Evolutionary conservation across 2,329 filamentous ascomycete genomes (phyloP).

Genomic region (Ophiostoma australiae): DNA sequence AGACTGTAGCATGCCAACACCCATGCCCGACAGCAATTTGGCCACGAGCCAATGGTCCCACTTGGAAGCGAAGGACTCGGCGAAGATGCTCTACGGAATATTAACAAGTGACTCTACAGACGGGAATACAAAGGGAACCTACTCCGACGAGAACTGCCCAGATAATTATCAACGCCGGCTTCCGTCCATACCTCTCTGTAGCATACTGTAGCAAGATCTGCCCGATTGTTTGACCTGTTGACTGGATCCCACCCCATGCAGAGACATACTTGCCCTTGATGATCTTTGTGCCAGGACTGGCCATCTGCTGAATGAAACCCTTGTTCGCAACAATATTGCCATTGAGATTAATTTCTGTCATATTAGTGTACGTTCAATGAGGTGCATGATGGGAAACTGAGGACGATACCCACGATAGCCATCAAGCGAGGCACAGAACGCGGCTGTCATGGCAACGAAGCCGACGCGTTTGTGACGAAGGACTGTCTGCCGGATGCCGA

Average conservation of each 20-base stretch:
- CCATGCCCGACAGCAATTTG: conserved; percentile 34
- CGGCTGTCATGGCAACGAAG: conserved; percentile 38
- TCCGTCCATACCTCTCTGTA: conserved; percentile 37
- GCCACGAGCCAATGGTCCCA: conserved; percentile 40
- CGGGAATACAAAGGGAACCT: background rate
- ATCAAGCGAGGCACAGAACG: conserved; percentile 40
- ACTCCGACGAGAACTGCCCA: background rate
- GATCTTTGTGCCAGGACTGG: conserved; percentile 19
- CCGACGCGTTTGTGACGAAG: conserved; percentile 36
- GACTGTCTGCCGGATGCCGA: conserved; percentile 38
- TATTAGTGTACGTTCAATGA: background rate
- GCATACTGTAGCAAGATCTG: conserved; percentile 34
- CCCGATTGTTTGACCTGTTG: conserved; percentile 19
- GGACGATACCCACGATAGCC: conserved; percentile 24
- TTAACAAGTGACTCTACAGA: background rate
- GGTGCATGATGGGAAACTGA: background rate
- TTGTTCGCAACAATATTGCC: conserved; percentile 25
- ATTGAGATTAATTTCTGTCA: conserved; percentile 23
- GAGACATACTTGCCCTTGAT: conserved; percentile 24
- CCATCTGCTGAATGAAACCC: conserved; percentile 25
- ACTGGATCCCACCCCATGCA: conserved; percentile 23
- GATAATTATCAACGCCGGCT: conserved; percentile 33
- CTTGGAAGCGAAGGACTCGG: conserved; percentile 35
- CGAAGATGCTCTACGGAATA: conserved; percentile 33
- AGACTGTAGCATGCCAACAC: conserved; percentile 39